Conservation (phyloP, 192 early-diverging fungal genomes). For the Mortierella alpina region DNA sequence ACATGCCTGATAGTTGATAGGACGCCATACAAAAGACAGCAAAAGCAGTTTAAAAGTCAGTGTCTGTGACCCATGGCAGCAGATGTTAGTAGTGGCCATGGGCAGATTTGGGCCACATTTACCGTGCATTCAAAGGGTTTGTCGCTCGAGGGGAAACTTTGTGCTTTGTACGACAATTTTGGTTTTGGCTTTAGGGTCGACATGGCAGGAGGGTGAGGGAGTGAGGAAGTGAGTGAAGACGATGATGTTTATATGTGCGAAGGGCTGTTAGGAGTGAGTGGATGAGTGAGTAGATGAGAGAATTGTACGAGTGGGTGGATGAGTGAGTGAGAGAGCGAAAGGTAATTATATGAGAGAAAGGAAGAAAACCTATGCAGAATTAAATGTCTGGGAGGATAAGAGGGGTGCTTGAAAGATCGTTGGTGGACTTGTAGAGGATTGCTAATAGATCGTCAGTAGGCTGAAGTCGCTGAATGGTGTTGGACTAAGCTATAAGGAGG, state of each 20-base stretch:
- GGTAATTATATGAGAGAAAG: too few species aligned
- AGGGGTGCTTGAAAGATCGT: too few species aligned
- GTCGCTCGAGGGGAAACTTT: constrained; percentile 46
- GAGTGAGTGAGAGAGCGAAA: too few species aligned
- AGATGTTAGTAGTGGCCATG: neutral
- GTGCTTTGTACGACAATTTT: constrained; percentile 54
- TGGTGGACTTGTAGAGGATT: too few species aligned
- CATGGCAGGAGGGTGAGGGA: constrained; percentile 1
- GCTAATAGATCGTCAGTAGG: too few species aligned
- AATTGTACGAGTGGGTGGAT: too few species aligned
- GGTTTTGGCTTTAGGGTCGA: constrained; percentile 42
- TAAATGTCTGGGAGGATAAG: too few species aligned
- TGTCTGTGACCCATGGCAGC: neutral
- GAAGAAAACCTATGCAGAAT: too few species aligned
- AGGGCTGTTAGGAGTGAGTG: neutral
- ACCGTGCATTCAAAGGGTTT: constrained; percentile 53
- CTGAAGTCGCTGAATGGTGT: too few species aligned
- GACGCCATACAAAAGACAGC: neutral
- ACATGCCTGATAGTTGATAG: constrained; percentile 39
- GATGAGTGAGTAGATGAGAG: neutral
- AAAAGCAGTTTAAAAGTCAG: neutral
- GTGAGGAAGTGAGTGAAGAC: neutral
- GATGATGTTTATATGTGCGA: neutral
- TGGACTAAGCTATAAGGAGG: too few species aligned
- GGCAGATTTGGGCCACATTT: neutral